Percentiles rank a stretch among this genome's conserved stretches.
These are phyloP conservation scores for Akanthomyces uredinophilus DNA, from an alignment of 2,329 filamentous ascomycete genomes.

Conservation along the genomic window DNA sequence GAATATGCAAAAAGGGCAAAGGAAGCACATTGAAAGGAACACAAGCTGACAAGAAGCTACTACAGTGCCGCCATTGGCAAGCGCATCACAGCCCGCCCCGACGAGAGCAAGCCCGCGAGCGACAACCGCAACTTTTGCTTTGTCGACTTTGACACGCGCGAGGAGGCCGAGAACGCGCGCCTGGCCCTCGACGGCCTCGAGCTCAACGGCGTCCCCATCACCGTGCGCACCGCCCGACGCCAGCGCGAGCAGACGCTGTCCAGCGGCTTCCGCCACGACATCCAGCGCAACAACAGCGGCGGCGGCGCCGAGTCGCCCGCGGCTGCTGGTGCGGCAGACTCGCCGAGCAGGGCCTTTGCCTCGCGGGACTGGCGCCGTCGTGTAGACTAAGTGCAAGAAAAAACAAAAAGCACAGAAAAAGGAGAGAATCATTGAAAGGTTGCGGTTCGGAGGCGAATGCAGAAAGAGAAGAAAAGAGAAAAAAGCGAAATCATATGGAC, in stretches of 20 bases:
- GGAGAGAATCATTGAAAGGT: not conserved
- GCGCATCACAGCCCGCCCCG: conserved; percentile 51
- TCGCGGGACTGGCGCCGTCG: conserved; percentile 15
- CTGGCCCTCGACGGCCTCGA: conserved; percentile 33
- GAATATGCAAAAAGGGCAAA: conserved; percentile 16
- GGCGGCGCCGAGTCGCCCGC: not conserved
- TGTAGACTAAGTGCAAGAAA: not conserved
- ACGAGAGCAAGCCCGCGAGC: conserved; percentile 43
- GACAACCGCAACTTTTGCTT: conserved; percentile 61
- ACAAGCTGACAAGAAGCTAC: not conserved
- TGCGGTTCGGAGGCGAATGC: not conserved
- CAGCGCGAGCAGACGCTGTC: conserved; percentile 4
- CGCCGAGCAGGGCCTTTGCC: conserved; percentile 10
- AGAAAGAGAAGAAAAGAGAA: not conserved
- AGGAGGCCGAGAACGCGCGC: conserved; percentile 50
- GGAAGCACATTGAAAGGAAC: not conserved
- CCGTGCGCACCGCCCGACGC: conserved; percentile 11
- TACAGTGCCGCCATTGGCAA: conserved; percentile 36
- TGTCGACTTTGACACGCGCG: conserved; percentile 53
- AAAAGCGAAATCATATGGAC: not conserved
- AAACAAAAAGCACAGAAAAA: not conserved
- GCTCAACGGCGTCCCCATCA: conserved; percentile 21
- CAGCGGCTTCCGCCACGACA: conserved; percentile 6
- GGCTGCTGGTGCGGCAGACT: not conserved
- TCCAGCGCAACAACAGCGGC: not conserved